Evolutionary conservation across 2,329 filamentous ascomycete genomes (phyloP).

Genomic region (Ophiocordyceps polyrhachis-furcata): DNA sequence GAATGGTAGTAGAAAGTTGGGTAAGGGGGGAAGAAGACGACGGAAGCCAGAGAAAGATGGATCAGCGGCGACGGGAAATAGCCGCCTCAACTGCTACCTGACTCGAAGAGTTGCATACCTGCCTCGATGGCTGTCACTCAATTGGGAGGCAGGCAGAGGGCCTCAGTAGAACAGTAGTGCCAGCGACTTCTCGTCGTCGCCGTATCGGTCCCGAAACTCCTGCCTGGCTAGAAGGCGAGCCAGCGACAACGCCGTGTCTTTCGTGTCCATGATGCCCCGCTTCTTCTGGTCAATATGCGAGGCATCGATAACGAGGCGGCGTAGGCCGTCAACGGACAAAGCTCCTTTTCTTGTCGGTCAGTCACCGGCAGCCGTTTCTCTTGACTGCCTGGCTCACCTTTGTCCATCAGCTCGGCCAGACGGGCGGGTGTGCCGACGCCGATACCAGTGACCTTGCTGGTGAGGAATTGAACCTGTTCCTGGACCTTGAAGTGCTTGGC

Average conservation of each 20-base stretch:
- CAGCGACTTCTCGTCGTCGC: constrained; percentile 35
- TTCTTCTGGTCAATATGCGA: constrained; percentile 93
- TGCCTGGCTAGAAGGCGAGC: constrained; percentile 52
- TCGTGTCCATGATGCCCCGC: constrained; percentile 85
- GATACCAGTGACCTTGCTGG: constrained; percentile 55
- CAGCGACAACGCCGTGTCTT: constrained; percentile 70
- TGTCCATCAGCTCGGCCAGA: constrained; percentile 63
- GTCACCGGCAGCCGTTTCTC: background rate
- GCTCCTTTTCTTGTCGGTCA: constrained; percentile 24
- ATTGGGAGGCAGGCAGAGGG: background rate
- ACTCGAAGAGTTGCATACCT: background rate
- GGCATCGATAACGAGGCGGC: constrained; percentile 73
- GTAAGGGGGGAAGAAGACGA: background rate
- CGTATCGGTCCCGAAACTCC: constrained; percentile 55
- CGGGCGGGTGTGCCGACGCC: constrained; percentile 80
- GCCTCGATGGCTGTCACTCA: background rate
- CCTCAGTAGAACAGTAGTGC: constrained; percentile 46
- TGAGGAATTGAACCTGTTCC: constrained; percentile 63
- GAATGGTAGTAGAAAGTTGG: background rate
- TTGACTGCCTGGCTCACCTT: constrained; percentile 33
- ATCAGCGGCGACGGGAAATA: background rate
- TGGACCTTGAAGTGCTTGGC: constrained; percentile 95
- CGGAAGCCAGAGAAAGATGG: background rate
- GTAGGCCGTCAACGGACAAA: constrained; percentile 50
- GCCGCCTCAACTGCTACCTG: background rate